Evolutionary conservation across 1,284 basidiomycete species (phyloP).

Genomic region (Hypsizygus ulmarius): DNA sequence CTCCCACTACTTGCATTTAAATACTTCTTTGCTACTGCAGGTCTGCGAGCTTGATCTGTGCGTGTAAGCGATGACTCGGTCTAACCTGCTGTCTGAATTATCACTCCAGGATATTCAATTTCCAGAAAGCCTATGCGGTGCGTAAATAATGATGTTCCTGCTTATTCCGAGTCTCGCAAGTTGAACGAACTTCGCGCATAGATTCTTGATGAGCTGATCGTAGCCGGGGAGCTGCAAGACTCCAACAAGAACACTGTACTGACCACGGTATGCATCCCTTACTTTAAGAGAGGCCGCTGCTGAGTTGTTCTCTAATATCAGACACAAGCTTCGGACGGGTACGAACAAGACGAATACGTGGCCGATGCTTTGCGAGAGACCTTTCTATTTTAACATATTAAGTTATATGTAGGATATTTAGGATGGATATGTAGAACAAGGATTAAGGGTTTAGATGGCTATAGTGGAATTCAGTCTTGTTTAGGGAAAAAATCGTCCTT

Average conservation of each 20-base stretch:
- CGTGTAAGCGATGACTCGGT: conserved; percentile 41
- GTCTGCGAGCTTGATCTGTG: conserved; percentile 95
- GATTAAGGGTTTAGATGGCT: neutral
- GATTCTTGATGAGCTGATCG: conserved; percentile 97
- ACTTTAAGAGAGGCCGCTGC: neutral
- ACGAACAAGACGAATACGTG: conserved; percentile 16
- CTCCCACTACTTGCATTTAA: conserved; percentile 11
- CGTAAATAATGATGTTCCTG: conserved; percentile 8
- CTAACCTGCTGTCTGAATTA: neutral
- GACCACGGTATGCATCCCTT: conserved; percentile 7
- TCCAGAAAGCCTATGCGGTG: conserved; percentile 95
- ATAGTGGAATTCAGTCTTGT: conserved; percentile 14
- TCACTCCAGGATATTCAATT: conserved; percentile 87
- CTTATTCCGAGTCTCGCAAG: neutral
- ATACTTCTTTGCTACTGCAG: conserved; percentile 46
- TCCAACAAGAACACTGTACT: conserved; percentile 97
- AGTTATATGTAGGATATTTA: neutral
- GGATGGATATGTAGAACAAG: neutral
- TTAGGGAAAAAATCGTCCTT: conserved; percentile 41
- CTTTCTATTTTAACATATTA: conserved; percentile 5
- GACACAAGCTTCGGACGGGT: conserved; percentile 11
- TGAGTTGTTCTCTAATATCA: neutral
- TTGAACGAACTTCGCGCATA: conserved; percentile 8
- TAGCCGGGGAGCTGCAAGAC: conserved; percentile 97
- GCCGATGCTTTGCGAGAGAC: conserved; percentile 13